phyloP scores from a whole-genome alignment of 2,329 filamentous ascomycete genomes.

The Colletotrichum sp. region DNA sequence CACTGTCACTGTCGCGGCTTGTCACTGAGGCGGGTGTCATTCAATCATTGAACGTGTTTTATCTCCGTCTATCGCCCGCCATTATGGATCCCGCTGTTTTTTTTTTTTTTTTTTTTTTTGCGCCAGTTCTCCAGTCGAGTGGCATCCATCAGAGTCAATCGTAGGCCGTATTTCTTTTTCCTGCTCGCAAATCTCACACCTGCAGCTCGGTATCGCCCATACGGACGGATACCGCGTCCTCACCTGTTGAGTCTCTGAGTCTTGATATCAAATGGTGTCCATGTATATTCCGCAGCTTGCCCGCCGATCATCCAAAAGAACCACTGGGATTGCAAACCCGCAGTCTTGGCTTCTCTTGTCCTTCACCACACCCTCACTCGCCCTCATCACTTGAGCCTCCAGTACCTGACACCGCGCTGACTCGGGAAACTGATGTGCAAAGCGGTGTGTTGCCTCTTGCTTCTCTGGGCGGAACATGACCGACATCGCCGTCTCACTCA shows the following conservation, averaged over 20 bases:
- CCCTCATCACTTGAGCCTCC: constrained; percentile 3
- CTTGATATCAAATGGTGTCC: neutral
- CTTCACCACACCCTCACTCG: neutral
- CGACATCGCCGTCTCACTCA: neutral
- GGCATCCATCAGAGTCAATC: neutral
- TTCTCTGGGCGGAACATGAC: neutral
- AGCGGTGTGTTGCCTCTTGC: neutral
- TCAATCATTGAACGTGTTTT: neutral
- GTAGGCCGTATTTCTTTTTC: neutral
- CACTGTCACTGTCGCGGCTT: neutral
- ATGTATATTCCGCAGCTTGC: neutral
- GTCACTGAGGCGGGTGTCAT: neutral
- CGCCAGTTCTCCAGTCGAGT: neutral
- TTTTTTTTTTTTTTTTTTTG: neutral
- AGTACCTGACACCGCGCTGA: neutral
- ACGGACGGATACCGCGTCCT: neutral
- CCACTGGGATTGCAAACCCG: neutral
- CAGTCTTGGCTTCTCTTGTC: constrained; percentile 1
- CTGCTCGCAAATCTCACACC: neutral
- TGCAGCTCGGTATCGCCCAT: neutral
- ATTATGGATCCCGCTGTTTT: neutral
- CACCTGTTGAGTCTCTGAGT: neutral
- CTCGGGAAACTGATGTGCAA: constrained; percentile 4
- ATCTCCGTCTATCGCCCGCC: neutral
- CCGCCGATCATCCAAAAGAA: constrained; percentile 1